Evolutionary conservation across 2,329 filamentous ascomycete species (phyloP).

Genomic region (Whalleya microplaca): DNA sequence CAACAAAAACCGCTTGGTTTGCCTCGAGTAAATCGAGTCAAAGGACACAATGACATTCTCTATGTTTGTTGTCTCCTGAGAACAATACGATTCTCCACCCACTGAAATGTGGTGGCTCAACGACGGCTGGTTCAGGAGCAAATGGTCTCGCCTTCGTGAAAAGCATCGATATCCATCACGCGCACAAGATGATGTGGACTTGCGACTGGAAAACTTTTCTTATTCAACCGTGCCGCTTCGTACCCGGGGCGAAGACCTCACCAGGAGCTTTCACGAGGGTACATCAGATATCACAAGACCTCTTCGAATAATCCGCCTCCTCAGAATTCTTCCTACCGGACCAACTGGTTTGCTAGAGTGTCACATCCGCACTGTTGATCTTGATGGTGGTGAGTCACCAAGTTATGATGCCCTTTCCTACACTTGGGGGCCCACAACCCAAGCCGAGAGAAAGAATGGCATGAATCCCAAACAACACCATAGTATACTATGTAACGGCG

Average conservation of each 20-base stretch:
- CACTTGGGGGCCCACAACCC: constrained; percentile 22
- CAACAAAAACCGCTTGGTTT: constrained; percentile 10
- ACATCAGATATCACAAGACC: neutral
- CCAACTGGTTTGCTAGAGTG: constrained; percentile 15
- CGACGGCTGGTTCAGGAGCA: constrained; percentile 3
- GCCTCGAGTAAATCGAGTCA: constrained; percentile 9
- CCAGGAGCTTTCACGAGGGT: neutral
- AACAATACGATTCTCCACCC: constrained; percentile 13
- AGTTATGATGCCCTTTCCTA: constrained; percentile 28
- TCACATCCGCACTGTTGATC: constrained; percentile 12
- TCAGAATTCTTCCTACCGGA: constrained; percentile 14
- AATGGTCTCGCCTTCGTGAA: constrained; percentile 5
- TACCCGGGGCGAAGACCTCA: neutral
- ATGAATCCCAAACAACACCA: constrained; percentile 2
- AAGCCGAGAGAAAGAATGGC: constrained; percentile 6
- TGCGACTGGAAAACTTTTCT: constrained; percentile 4
- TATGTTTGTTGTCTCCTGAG: constrained; percentile 1
- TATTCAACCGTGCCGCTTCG: constrained; percentile 18
- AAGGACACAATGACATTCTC: constrained; percentile 12
- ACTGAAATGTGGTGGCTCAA: constrained; percentile 21
- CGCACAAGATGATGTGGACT: neutral
- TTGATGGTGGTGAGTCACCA: neutral
- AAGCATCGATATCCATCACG: neutral
- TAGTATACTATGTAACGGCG: constrained; percentile 17
- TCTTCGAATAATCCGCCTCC: constrained; percentile 18